Evolutionary conservation across 2,329 filamentous ascomycete genomes (phyloP).

Genomic region (Talaromyces sp.): DNA sequence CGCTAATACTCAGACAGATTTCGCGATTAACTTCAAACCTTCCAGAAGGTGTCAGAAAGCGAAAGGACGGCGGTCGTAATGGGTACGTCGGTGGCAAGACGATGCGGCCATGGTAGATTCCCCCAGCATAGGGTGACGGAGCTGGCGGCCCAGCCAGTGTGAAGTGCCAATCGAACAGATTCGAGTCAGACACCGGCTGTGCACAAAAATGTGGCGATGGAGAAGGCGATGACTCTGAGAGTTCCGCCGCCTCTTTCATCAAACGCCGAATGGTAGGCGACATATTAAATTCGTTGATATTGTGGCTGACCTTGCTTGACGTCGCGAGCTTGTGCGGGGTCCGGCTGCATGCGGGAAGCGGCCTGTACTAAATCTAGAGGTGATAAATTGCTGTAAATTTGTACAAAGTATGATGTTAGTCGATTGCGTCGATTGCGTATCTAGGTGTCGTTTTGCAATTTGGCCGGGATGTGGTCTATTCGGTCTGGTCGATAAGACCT

Average conservation of each 20-base stretch:
- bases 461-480: background rate
- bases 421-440: background rate
- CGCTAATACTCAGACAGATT: conserved; percentile 90
- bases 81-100: conserved; percentile 86
- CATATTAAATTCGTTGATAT: conserved; percentile 12
- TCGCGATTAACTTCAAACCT: conserved; percentile 95
- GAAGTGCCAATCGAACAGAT: conserved; percentile 99
- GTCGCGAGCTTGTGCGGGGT: background rate
- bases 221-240: conserved; percentile 65
- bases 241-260: conserved; percentile 83
- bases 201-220: conserved; percentile 85
- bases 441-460: background rate
- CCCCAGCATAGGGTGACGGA: conserved; percentile 69
- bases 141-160: conserved; percentile 85
- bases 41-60: conserved; percentile 86
- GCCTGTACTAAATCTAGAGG: background rate
- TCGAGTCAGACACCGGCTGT: conserved; percentile 70
- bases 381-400: background rate
- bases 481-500: background rate
- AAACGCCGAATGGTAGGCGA: conserved; percentile 37
- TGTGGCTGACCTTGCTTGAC: background rate
- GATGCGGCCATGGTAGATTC: conserved; percentile 95
- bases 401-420: background rate
- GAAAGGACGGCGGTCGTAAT: conserved; percentile 87
- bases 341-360: background rate